Conservation (phyloP, 805 yeast genomes). For the Candida adriatica region DNA sequence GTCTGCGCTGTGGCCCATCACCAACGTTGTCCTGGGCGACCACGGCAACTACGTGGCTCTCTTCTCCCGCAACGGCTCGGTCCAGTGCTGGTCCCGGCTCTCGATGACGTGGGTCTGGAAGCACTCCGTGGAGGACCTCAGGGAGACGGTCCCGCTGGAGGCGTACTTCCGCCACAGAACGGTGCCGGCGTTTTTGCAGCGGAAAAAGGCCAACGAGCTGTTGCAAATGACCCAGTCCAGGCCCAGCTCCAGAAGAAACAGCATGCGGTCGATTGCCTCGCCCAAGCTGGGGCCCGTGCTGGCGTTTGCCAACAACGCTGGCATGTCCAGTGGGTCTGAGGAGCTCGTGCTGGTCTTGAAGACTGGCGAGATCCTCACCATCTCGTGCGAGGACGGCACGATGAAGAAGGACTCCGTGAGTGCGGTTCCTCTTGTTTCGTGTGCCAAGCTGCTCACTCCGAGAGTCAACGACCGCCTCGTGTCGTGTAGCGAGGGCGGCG, state of each 20-base stretch:
- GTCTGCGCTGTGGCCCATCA: slow-evolving; percentile 53
- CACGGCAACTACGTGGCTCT: slow-evolving; percentile 54
- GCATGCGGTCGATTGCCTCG: slow-evolving; percentile 23
- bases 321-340: slow-evolving; percentile 14
- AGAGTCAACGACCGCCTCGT: slow-evolving; percentile 70
- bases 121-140: slow-evolving; percentile 30
- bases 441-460: slow-evolving; percentile 57
- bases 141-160: slow-evolving; percentile 37
- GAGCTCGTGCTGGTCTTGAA: slow-evolving; percentile 48
- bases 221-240: slow-evolving; percentile 8
- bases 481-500: slow-evolving; percentile 41
- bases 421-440: slow-evolving; percentile 35
- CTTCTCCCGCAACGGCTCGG: slow-evolving; percentile 42
- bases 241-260: slow-evolving; percentile 28
- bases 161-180: slow-evolving; percentile 56
- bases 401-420: slow-evolving; percentile 29
- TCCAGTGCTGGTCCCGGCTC: slow-evolving; percentile 56
- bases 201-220: slow-evolving; percentile 23
- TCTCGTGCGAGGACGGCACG: slow-evolving; percentile 44
- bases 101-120: slow-evolving; percentile 55
- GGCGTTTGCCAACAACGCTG: slow-evolving; percentile 19
- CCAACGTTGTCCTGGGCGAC: slow-evolving; percentile 46
- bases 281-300: slow-evolving; percentile 17
- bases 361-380: slow-evolving; percentile 41
- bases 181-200: slow-evolving; percentile 33